Conservation (phyloP, 352 stramenopile genomes). For the Elongisporangium prolatum region DNA sequence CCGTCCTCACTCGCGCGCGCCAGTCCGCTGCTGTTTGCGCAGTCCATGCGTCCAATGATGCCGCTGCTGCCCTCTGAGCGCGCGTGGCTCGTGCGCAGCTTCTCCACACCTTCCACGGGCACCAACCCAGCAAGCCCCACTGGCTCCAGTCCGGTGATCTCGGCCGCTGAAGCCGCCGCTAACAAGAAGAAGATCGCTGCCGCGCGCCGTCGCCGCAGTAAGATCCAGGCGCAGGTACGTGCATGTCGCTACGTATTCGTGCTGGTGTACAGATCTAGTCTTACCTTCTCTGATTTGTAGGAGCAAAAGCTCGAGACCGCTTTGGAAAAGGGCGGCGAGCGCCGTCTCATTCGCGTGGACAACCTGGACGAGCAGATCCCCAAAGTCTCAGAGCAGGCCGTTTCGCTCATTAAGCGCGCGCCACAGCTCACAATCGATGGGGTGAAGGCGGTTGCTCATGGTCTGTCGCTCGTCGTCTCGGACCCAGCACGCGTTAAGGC, state of each 20-base stretch:
- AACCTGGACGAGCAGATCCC: conserved; percentile 74
- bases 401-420: conserved; percentile 65
- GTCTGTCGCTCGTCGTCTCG: conserved; percentile 52
- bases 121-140: conserved; percentile 14
- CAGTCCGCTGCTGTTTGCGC: too few species aligned
- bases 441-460: conserved; percentile 47
- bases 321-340: conserved; percentile 75
- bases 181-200: conserved; percentile 80
- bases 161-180: conserved; percentile 38
- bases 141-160: not conserved
- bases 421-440: conserved; percentile 55
- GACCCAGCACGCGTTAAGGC: conserved; percentile 60
- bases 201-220: conserved; percentile 58
- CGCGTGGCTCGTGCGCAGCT: conserved; percentile 27
- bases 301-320: conserved; percentile 76
- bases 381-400: conserved; percentile 62
- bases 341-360: conserved; percentile 71
- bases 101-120: conserved; percentile 35
- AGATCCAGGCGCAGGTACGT: conserved; percentile 60
- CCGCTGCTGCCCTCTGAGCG: conserved; percentile 17
- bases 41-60: not conserved
- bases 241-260: too few species aligned
- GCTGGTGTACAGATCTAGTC: too few species aligned
- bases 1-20: too few species aligned
- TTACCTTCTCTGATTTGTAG: conserved; percentile 3